Percentiles rank a stretch among this genome's conserved stretches.
Conservation (phyloP, 192 early-diverging fungal genomes). For the Diversispora eburnea region DNA sequence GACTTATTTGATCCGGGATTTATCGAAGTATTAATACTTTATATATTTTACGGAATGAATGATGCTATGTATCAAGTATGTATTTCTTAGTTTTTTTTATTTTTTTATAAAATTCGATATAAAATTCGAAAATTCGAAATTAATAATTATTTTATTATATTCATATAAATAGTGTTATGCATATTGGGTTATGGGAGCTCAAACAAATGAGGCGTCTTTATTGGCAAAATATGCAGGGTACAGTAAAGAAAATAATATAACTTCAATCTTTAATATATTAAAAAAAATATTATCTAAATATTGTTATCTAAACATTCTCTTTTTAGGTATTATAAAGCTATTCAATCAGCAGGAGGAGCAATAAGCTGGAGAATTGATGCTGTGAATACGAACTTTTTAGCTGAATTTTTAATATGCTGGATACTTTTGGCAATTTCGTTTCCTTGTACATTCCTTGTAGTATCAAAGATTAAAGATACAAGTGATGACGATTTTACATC, state of each 20-base stretch:
- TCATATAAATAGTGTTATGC: constrained; percentile 30
- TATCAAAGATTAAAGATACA: constrained; percentile 33
- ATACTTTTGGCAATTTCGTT: constrained; percentile 37
- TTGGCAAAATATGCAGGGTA: constrained; percentile 65
- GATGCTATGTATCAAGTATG: constrained; percentile 79
- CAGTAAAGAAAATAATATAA: not conserved
- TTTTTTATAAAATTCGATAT: not conserved
- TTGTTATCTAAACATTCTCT: not conserved
- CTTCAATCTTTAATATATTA: not conserved
- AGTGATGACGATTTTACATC: too few species aligned
- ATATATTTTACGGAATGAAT: constrained; percentile 69
- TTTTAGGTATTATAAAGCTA: constrained; percentile 81
- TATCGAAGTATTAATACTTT: constrained; percentile 62
- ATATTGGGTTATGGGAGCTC: constrained; percentile 86
- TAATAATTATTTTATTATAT: not conserved
- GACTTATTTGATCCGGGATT: constrained; percentile 33
- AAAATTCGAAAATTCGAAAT: not conserved
- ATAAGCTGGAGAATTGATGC: constrained; percentile 71
- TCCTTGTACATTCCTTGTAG: constrained; percentile 34
- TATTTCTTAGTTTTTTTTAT: not conserved
- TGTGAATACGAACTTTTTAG: constrained; percentile 32
- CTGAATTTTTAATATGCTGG: constrained; percentile 40
- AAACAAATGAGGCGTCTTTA: constrained; percentile 75
- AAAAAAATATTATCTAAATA: not conserved
- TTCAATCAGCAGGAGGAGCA: constrained; percentile 76